Conservation (phyloP, 192 early-diverging fungal species). For the Umbelopsis vinacea region DNA sequence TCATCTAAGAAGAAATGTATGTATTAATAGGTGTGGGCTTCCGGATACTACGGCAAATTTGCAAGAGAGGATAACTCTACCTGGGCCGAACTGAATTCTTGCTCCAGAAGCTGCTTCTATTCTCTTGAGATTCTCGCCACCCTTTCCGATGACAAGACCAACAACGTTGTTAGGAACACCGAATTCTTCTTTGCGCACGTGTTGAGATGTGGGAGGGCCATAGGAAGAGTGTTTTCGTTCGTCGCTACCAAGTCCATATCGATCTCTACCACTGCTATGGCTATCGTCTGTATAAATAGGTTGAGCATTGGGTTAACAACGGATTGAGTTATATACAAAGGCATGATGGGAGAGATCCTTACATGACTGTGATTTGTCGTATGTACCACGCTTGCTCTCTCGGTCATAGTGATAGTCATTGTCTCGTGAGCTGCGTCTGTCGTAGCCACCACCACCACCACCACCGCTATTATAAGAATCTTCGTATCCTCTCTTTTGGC, state of each 20-base stretch:
- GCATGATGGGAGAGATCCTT: not conserved
- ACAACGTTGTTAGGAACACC: constrained; percentile 67
- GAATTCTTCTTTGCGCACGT: constrained; percentile 55
- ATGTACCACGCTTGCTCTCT: constrained; percentile 44
- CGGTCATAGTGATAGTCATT: constrained; percentile 35
- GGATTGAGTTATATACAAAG: not conserved
- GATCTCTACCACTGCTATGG: constrained; percentile 20
- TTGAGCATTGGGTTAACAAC: not conserved
- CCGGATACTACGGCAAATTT: not conserved
- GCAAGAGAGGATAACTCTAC: constrained; percentile 21
- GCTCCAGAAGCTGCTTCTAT: constrained; percentile 77
- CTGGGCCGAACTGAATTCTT: constrained; percentile 65
- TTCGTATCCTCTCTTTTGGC: constrained; percentile 35
- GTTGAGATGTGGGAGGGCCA: constrained; percentile 36
- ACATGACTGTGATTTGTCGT: constrained; percentile 40
- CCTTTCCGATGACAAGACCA: constrained; percentile 81
- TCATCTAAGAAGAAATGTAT: constrained; percentile 21
- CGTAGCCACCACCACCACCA: constrained; percentile 17
- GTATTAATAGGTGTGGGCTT: too few species aligned
- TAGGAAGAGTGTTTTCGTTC: constrained; percentile 33
- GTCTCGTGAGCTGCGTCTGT: constrained; percentile 32
- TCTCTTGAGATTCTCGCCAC: constrained; percentile 77
- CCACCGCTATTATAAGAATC: constrained; percentile 32
- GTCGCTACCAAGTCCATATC: constrained; percentile 45
- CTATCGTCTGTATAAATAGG: constrained; percentile 22